A percentile compares a stretch with the other conserved stretches of the same genome.
Conservation (phyloP, 2,329 filamentous ascomycete genomes). For the Apiospora rasikravindrae region DNA sequence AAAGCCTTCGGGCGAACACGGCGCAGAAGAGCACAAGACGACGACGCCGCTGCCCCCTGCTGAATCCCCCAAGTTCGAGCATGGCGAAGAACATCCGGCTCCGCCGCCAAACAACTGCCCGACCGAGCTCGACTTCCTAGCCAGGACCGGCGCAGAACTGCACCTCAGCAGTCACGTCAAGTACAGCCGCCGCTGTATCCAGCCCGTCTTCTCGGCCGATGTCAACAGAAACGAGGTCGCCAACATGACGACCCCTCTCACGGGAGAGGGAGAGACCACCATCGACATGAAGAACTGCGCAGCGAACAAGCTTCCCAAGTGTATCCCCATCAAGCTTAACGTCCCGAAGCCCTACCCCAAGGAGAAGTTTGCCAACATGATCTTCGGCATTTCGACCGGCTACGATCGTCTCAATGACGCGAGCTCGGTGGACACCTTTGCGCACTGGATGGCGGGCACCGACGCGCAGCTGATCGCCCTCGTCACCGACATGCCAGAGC, state of each 20-base stretch:
- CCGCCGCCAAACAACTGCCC: conserved; percentile 30
- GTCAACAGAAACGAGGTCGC: conserved; percentile 44
- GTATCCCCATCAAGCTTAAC: conserved; percentile 51
- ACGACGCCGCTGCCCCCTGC: neutral
- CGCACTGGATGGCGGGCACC: conserved; percentile 60
- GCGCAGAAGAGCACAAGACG: neutral
- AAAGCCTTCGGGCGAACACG: neutral
- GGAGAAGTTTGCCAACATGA: conserved; percentile 53
- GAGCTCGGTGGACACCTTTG: conserved; percentile 74
- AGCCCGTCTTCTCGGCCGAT: conserved; percentile 39
- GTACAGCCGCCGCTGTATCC: conserved; percentile 52
- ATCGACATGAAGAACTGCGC: conserved; percentile 40
- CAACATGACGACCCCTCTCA: conserved; percentile 44
- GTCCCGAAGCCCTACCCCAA: conserved; percentile 52
- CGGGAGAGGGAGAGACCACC: conserved; percentile 38
- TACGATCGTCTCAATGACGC: conserved; percentile 79
- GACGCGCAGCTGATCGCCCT: conserved; percentile 57
- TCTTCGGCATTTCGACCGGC: conserved; percentile 64
- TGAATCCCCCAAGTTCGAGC: neutral
- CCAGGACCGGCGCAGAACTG: conserved; percentile 28
- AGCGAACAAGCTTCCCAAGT: conserved; percentile 34
- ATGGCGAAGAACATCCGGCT: conserved; percentile 18
- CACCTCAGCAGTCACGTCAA: conserved; percentile 47
- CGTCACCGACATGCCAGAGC: conserved; percentile 50
- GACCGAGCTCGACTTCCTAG: conserved; percentile 35